Evolutionary conservation across 139 green algal species (phyloP), one percentile per base, ranked within the genome.

Genomic region (Tetradesmus obliquus): DNA sequence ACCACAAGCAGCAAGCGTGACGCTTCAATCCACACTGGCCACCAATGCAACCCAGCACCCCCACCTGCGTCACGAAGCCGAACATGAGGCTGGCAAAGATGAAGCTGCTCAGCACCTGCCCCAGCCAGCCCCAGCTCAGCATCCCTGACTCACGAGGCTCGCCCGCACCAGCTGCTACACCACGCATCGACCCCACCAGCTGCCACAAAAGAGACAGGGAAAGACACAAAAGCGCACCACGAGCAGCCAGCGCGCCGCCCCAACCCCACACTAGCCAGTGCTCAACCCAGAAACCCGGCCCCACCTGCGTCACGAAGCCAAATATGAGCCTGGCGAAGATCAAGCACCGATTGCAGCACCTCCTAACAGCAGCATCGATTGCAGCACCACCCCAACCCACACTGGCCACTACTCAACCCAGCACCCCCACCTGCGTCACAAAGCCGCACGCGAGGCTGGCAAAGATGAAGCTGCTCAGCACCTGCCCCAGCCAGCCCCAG

Each of bases 81-180:
- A 99, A 99, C 96, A 99, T 98, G 92, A 95, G 96, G 69, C 97
- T 96, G 0, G 97, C 97, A 93, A 99, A 99, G 10, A 99, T 92
- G 91, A 81, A 81, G 72, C n/a, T 81, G 51, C 24, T 55, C 79
- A 84, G 32, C n/a, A 84, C 24, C 79, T 58, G 79, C 4, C 79
- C 24, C 45, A 57, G 45, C 12, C 74, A 45, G 32, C 32, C 32
- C 32, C 32, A 45, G 32, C 32, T 45, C 57, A 7, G 57, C 57
- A 13, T 13, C 57, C 57, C 57, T 66, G 57, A 66, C 57, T 9
- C 32, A 45, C 32, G 32, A 1, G 32, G 32, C 32, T 45, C 32
- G 0, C 32, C 32, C 32, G 32, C 32, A 45, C 32, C 32, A 45
- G 32, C 32, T 45, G 32, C 32, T 45, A 45, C 32, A 45, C 32